Conservation (phyloP, 2,329 filamentous ascomycete genomes). For the Hypoxylon sp. region DNA sequence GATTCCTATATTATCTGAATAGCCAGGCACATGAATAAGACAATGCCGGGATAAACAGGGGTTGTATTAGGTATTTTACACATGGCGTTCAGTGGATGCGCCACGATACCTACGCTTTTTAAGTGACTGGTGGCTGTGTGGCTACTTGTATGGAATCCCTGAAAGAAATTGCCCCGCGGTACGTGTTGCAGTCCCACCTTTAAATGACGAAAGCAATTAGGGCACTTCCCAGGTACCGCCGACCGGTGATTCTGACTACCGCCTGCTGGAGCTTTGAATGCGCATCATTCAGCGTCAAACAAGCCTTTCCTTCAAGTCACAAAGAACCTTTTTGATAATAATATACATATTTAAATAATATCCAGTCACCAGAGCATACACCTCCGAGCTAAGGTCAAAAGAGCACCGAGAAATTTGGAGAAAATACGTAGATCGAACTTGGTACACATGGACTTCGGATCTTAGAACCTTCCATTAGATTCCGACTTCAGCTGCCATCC, state of each 20-base stretch:
- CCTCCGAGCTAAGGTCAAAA: background rate
- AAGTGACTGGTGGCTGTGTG: background rate
- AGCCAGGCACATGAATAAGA: background rate
- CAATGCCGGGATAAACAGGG: background rate
- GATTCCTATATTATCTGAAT: background rate
- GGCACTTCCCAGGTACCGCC: constrained; percentile 1
- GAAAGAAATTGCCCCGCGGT: constrained; percentile 20
- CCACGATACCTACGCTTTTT: background rate
- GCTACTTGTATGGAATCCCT: background rate
- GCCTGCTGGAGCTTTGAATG: constrained; percentile 13
- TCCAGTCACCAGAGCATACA: background rate
- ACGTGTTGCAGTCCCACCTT: constrained; percentile 1
- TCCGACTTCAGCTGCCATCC: constrained; percentile 21
- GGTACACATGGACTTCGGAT: constrained; percentile 16
- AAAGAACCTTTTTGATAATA: constrained; percentile 14
- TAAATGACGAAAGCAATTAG: constrained; percentile 37
- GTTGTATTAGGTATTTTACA: background rate
- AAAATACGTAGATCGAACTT: background rate
- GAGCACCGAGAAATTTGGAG: background rate
- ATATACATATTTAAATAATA: constrained; percentile 22
- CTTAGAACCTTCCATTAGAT: constrained; percentile 25
- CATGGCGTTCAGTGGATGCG: background rate
- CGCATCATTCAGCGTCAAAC: constrained; percentile 18
- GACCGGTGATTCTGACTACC: constrained; percentile 10
- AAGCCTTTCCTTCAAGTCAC: background rate